Conservation (phyloP, 75 land plant species). For the Larix kaempferi region DNA sequence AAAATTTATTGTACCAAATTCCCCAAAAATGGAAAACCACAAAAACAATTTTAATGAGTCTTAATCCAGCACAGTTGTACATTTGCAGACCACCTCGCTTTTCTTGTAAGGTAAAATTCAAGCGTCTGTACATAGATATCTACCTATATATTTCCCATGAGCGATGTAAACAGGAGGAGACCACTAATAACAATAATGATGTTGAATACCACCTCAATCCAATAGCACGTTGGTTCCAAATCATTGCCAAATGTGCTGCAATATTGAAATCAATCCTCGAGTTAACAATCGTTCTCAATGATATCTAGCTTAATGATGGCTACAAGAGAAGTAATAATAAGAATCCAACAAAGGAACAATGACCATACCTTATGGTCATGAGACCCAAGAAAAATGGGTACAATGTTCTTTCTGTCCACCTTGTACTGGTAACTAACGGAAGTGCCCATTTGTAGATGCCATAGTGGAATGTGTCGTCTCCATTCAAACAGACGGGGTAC, state of each 20-base stretch:
- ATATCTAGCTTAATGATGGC: background rate
- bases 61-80: background rate
- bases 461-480: constrained; percentile 37
- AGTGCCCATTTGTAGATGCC: constrained; percentile 82
- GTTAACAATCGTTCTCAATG: background rate
- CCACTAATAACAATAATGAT: constrained; percentile 70
- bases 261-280: background rate
- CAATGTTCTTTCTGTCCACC: constrained; percentile 50
- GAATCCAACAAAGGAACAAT: background rate
- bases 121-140: too few species aligned
- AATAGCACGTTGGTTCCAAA: constrained; percentile 72
- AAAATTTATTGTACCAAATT: too few species aligned
- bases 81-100: background rate
- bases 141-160: constrained; percentile 96
- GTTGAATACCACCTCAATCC: constrained; percentile 78
- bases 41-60: too few species aligned
- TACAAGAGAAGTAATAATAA: background rate
- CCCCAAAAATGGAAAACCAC: too few species aligned
- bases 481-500: constrained; percentile 35
- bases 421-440: constrained; percentile 61
- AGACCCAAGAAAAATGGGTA: constrained; percentile 98
- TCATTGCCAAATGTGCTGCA: constrained; percentile 91
- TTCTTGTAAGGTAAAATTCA: background rate
- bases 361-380: constrained; percentile 74
- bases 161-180: constrained; percentile 71